Evolutionary conservation across 345 rosid genomes (phyloP).

Genomic region (Populus tremula): DNA sequence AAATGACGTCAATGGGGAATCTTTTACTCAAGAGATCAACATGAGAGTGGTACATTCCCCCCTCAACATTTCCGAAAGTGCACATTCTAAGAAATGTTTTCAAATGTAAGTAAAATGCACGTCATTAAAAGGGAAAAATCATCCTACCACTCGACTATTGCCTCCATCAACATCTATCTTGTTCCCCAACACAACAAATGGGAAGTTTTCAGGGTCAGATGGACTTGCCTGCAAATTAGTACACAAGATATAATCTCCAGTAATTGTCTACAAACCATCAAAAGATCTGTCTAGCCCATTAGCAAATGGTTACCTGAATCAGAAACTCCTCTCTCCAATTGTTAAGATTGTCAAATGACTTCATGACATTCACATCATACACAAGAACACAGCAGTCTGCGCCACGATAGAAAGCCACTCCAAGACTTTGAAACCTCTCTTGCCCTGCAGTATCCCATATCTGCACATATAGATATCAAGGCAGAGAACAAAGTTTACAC

Average conservation of each 20-base stretch:
- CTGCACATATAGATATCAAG: constrained; percentile 32
- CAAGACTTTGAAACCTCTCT: constrained; percentile 93
- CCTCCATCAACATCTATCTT: constrained; percentile 84
- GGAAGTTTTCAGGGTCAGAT: constrained; percentile 82
- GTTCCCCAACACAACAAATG: constrained; percentile 84
- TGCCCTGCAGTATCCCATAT: constrained; percentile 98
- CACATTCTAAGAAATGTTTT: neutral
- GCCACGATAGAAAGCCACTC: constrained; percentile 81
- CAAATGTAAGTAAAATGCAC: neutral
- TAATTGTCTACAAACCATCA: neutral
- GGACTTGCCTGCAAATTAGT: constrained; percentile 64
- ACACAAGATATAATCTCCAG: neutral
- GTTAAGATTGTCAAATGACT: constrained; percentile 49
- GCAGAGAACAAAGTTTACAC: neutral
- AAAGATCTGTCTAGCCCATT: neutral
- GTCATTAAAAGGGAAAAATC: neutral
- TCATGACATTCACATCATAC: constrained; percentile 70
- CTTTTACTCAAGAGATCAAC: neutral
- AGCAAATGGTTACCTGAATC: constrained; percentile 34
- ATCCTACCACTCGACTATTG: constrained; percentile 81
- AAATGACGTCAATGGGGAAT: neutral
- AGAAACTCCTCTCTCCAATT: constrained; percentile 51
- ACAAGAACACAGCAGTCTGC: constrained; percentile 89
- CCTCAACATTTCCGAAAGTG: neutral
- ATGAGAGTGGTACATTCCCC: neutral